Percentiles rank a stretch among this genome's conserved stretches.
These are phyloP conservation scores for Candida corydali DNA, from an alignment of 805 yeast genomes.

Conservation along the genomic window DNA sequence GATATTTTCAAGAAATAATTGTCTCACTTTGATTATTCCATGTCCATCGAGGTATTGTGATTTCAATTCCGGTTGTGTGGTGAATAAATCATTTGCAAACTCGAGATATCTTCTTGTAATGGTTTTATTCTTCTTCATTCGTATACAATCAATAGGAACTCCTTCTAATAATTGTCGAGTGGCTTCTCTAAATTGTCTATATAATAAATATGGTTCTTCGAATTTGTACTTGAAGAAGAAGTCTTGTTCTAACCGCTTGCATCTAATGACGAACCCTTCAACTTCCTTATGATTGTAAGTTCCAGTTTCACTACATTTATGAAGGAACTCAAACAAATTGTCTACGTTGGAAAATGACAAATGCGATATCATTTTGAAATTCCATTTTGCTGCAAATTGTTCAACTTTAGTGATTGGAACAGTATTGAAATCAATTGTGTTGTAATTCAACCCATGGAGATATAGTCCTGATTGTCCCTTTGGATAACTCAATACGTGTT, in stretches of 20 bases:
- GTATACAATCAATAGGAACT: constrained; percentile 19
- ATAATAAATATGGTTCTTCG: constrained; percentile 90
- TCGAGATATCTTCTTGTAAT: constrained; percentile 66
- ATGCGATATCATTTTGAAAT: constrained; percentile 60
- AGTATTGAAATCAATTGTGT: constrained; percentile 61
- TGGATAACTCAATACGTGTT: constrained; percentile 78
- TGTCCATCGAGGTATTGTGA: constrained; percentile 49
- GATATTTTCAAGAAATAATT: constrained; percentile 50
- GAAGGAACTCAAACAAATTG: constrained; percentile 48
- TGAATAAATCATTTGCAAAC: constrained; percentile 58
- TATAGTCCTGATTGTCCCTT: constrained; percentile 74
- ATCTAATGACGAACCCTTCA: constrained; percentile 92
- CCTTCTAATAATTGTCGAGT: constrained; percentile 56
- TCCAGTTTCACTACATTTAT: constrained; percentile 60
- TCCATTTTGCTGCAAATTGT: constrained; percentile 60
- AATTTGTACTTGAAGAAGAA: constrained; percentile 91
- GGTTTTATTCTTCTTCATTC: constrained; percentile 49
- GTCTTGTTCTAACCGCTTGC: constrained; percentile 40
- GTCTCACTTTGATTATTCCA: constrained; percentile 73
- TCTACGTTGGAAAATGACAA: constrained; percentile 34
- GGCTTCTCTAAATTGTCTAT: constrained; percentile 85
- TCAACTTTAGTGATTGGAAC: constrained; percentile 57
- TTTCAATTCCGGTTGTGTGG: constrained; percentile 41
- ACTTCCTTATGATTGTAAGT: constrained; percentile 65
- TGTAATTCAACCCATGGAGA: constrained; percentile 81